Base-by-base conservation (phyloP, 2,329 filamentous ascomycete genomes). In the Colletotrichum sp. region DNA sequence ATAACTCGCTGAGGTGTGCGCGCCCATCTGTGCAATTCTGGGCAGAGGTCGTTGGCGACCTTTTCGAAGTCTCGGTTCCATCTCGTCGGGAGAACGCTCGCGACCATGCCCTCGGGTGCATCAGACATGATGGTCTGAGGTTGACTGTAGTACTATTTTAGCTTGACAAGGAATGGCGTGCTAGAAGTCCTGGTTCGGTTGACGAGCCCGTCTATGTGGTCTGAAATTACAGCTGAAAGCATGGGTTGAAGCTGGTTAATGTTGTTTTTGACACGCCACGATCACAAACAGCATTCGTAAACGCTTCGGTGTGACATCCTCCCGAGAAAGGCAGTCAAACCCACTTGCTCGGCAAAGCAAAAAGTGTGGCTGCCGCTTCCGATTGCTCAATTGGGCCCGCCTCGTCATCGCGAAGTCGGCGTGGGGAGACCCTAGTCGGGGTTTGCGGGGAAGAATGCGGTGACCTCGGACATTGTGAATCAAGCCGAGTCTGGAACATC, bases 1-100 rank as follows among this genome's bases (percentile, higher is more conserved):
- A 82, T 63, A 36, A 80, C 76, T 22, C 74, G 57, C n/a, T 70
- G 78, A 8, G 78, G 77, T 12, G 49, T 69, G 5, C 78, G 74
- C 7, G 59, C 44, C 78, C 78, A 79, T 29, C 72, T 75, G 34
- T 69, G 77, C 39, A 79, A 64, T 19, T 64, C 32, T 6, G 78
- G 78, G 30, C 69, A 63, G 12, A 77, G 64, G 15, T 74, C 36
- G n/a, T 75, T 68, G 30, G 72, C 72, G 15, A 64, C 27, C 25
- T 72, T 63, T 9, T 75, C 72, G 34, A 75, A 75, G 3, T 63
- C 55, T 13, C 69, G 52, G 36, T 75, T 75, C 72, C 72, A 75
- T 55, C 69, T 57, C 8, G 72, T 75, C n/a, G 69, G 69, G 25
- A 72, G 55, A 27, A 72, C 39, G 63, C 72, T 75, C 69, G 63